Evolutionary conservation across 805 yeast species (phyloP).

Genomic region (Dipodascopsis uninucleata): DNA sequence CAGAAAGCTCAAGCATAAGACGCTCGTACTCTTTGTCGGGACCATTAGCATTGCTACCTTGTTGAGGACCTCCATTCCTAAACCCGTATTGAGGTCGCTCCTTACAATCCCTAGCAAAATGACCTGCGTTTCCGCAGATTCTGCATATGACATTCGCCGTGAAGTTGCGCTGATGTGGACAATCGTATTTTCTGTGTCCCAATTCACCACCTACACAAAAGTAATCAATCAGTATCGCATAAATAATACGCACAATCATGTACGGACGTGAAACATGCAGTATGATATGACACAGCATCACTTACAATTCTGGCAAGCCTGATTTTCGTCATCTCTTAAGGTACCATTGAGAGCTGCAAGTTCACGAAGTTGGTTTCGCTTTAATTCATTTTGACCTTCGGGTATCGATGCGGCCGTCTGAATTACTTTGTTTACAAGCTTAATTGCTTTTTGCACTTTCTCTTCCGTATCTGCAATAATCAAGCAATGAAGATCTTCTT

Average conservation of each 20-base stretch:
- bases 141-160: slow-evolving; percentile 62
- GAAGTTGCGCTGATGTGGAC: slow-evolving; percentile 53
- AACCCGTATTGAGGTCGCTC: slow-evolving; percentile 31
- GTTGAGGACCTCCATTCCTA: too few relatives aligned
- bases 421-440: slow-evolving; percentile 68
- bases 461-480: slow-evolving; percentile 79
- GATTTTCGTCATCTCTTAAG: slow-evolving; percentile 68
- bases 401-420: slow-evolving; percentile 84
- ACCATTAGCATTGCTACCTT: slow-evolving; percentile 32
- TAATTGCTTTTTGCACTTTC: slow-evolving; percentile 69
- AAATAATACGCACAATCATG: neutral
- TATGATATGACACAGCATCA: neutral
- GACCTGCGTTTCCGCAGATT: slow-evolving; percentile 79
- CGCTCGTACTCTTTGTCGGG: slow-evolving; percentile 51
- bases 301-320: slow-evolving; percentile 56
- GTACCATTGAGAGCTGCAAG: slow-evolving; percentile 95
- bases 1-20: slow-evolving; percentile 47
- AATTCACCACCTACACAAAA: slow-evolving; percentile 43
- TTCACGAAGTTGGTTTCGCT: slow-evolving; percentile 85
- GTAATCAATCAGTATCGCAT: neutral
- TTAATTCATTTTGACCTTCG: slow-evolving; percentile 87
- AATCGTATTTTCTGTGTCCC: slow-evolving; percentile 63
- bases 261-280: too few relatives aligned
- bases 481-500: slow-evolving; percentile 85
- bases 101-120: slow-evolving; percentile 82